Base-by-base conservation (phyloP, 768 basidiomycete genomes). In the Trametes punicea region DNA sequence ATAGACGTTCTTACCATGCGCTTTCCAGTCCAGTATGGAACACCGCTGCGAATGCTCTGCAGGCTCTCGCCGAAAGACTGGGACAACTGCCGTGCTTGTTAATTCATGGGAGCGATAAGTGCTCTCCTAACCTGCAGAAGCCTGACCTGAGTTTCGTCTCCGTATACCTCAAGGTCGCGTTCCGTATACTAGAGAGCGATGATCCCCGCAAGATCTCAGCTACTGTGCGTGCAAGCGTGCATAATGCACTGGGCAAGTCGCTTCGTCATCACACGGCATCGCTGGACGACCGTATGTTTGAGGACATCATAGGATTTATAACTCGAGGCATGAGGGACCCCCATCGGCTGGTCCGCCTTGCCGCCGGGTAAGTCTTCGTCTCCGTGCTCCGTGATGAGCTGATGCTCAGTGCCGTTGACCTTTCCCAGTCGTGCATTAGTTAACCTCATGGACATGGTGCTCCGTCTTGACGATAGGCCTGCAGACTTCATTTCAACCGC, bases 301-400 rank as follows among this genome's bases (percentile, higher is more conserved):
- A 72, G 4, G 59, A 70, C 29, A 60, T 73, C 3, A 56, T 69
- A 6, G 69, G 78, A 23, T 60, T 81, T 6, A 65, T 83, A 7
- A 73, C 77, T 47, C 70, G 69, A 20, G 85, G 83, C 3, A 67
- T 88, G 57, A 72, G 65, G 9, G 79, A 87, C 60, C 68, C 65
- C 34, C 79, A 86, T 59, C 76, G 89, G 52, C 77, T 75, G 38
- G 80, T 84, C 20, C 79, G 89, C 33, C 65, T 91, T 15, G 73
- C 76, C 59, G 85, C 89, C 48, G 90, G 89, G 89, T 90, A 69
- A 62, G 81, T 44, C 30, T 21, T 10, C 26, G 5, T 25, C 4
- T 5, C 34, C 7, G 13, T 36, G 34, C 6, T 36, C 34, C 5
- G 34, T 15, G n/a, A 15, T 10, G 31, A 13, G 31, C 6, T 31